Conservation (phyloP, 164 flowering plant species). For the Cinnamomum chago region DNA sequence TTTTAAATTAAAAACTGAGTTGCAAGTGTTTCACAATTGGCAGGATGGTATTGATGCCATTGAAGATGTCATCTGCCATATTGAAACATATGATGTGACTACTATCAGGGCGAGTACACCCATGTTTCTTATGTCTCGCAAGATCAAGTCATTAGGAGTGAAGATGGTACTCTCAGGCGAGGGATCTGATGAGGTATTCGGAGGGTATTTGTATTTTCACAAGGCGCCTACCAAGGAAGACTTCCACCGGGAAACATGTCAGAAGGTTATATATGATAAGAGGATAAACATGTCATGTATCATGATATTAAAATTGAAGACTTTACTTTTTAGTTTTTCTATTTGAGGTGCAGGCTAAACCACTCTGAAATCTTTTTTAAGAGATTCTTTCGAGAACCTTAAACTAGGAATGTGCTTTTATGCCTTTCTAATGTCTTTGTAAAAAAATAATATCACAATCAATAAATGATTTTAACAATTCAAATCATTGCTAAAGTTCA, state of each 20-base stretch:
- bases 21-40: not conserved
- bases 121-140: conserved; percentile 94
- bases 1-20: not conserved
- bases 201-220: conserved; percentile 93
- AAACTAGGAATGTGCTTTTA: no score
- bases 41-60: conserved; percentile 97
- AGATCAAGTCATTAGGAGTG: conserved; percentile 91
- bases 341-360: no score
- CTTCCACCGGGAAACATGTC: conserved; percentile 85
- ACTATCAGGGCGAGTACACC: conserved; percentile 98
- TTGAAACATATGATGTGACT: conserved; percentile 90
- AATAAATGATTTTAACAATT: not conserved
- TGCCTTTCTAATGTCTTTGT: no score
- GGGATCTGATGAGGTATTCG: conserved; percentile 93
- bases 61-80: conserved; percentile 91
- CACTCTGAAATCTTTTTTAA: no score
- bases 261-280: conserved; percentile 40
- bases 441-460: no score
- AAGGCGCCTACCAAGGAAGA: conserved; percentile 98
- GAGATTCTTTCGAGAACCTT: no score
- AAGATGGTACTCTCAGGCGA: conserved; percentile 97
- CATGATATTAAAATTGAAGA: no score
- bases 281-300: not conserved
- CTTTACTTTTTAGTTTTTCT: no score
- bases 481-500: not conserved